Evolutionary conservation across 305 asterid species (phyloP), one percentile per base, ranked within the genome.

Genomic region (Fraxinus greggii): DNA sequence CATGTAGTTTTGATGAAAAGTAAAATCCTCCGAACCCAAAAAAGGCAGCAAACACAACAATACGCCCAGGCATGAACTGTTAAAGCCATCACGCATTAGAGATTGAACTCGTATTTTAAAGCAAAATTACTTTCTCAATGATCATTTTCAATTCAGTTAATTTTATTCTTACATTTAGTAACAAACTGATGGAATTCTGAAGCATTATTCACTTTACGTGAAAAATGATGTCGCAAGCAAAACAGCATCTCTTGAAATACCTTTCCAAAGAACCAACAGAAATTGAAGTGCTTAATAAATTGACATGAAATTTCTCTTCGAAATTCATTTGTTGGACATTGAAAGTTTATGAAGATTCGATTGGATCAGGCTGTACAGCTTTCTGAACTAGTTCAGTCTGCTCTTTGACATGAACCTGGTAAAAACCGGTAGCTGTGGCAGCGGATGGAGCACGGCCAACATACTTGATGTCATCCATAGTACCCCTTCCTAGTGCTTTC

Each of bases 391-490:
- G 89, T 33, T 89, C 96, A 0, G 87, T 84, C 80, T 93, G 99
- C 84, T 95, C 97, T 83, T 92, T 91, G 23, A 42, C 38, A 83
- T 95, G 99, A 83, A 91, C 95, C 84, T 84, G 86, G 81, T 84
- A 87, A 83, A 94, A 95, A 38, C 99, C 99, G n/a, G 99, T 95
- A 59, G 99, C 99, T 0, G 99, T 92, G 59, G 99, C 95, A 1
- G 99, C 99, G 74, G 99, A 95, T 28, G 99, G 94, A 75, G 92
- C 91, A 12, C 98, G 98, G 6, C 99, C 99, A 0, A 83, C 86
- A 29, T 95, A 94, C 85, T 95, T 95, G 85, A 95, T 85, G 77
- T 94, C 93, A 9, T 95, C 94, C 21, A 90, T 77, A 26, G 81
- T 86, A 21, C 99, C 97, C 83, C 97, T 90, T 51, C 78, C 89